Evolutionary conservation across 2,329 filamentous ascomycete genomes (phyloP).

Genomic region (Ophiostoma pallidulum): DNA sequence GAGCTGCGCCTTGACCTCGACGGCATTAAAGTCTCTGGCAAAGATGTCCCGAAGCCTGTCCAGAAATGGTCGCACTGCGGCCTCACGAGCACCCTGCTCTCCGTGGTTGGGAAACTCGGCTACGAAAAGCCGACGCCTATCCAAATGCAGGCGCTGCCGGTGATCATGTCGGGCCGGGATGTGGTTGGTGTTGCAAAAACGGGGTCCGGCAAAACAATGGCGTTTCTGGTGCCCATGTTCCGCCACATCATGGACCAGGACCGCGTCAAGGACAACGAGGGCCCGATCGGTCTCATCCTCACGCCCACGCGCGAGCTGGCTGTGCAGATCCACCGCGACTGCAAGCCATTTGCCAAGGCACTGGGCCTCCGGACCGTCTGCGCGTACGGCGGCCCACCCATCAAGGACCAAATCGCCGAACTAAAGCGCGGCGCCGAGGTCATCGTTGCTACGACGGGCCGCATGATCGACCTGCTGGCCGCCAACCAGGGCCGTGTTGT

Average conservation of each 20-base stretch:
- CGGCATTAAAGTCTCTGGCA: slow-evolving; percentile 86
- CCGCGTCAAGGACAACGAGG: slow-evolving; percentile 72
- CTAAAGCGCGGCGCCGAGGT: slow-evolving; percentile 92
- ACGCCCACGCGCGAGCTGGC: slow-evolving; percentile 91
- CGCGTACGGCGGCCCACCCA: slow-evolving; percentile 88
- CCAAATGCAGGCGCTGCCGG: slow-evolving; percentile 87
- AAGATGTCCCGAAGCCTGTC: slow-evolving; percentile 84
- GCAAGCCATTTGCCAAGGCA: slow-evolving; percentile 86
- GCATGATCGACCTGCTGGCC: slow-evolving; percentile 89
- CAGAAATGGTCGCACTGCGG: slow-evolving; percentile 96
- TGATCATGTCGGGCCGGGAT: slow-evolving; percentile 92
- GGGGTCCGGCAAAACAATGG: slow-evolving; percentile 93
- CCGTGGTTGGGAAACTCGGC: slow-evolving; percentile 70
- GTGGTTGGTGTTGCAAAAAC: slow-evolving; percentile 96
- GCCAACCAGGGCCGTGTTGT: slow-evolving; percentile 93
- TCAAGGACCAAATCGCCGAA: slow-evolving; percentile 95
- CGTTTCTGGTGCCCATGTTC: slow-evolving; percentile 94
- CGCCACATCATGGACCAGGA: slow-evolving; percentile 93
- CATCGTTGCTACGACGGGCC: slow-evolving; percentile 87
- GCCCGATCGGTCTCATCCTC: slow-evolving; percentile 80
- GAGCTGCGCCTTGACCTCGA: slow-evolving; percentile 81
- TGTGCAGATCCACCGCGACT: slow-evolving; percentile 87
- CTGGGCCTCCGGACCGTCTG: slow-evolving; percentile 80
- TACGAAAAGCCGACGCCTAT: slow-evolving; percentile 89
- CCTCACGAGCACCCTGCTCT: slow-evolving; percentile 73